These are phyloP conservation scores for Kodamaea kaohsiungensis DNA, from an alignment of 805 yeast species.

Conservation along the genomic window DNA sequence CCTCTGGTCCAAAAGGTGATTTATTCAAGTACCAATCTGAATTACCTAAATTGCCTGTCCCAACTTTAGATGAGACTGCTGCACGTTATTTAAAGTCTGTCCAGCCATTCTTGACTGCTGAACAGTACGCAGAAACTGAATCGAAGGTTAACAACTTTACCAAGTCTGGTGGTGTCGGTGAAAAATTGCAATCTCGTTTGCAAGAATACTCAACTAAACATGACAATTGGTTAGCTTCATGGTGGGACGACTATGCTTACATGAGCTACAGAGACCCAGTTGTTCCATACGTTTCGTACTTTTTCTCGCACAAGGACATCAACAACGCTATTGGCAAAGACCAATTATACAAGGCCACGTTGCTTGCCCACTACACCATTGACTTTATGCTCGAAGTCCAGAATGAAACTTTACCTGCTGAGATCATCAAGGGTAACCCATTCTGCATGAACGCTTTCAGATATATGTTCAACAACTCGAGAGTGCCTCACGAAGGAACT, in stretches of 20 bases:
- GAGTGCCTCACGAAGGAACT: constrained; percentile 67
- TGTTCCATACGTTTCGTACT: constrained; percentile 92
- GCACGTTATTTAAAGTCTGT: constrained; percentile 69
- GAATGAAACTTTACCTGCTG: constrained; percentile 76
- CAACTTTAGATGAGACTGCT: constrained; percentile 71
- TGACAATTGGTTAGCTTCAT: constrained; percentile 87
- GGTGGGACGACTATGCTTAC: constrained; percentile 95
- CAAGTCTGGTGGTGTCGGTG: constrained; percentile 62
- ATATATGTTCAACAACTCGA: constrained; percentile 85
- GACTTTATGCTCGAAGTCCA: constrained; percentile 69
- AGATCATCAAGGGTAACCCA: constrained; percentile 74
- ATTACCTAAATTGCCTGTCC: constrained; percentile 87
- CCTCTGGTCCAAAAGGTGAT: constrained; percentile 52
- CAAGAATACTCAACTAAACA: constrained; percentile 54
- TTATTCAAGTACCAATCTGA: constrained; percentile 70
- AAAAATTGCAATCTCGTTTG: constrained; percentile 67
- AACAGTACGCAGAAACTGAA: constrained; percentile 53
- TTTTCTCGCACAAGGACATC: constrained; percentile 78
- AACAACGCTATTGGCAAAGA: constrained; percentile 56
- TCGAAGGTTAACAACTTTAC: constrained; percentile 65
- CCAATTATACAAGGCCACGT: constrained; percentile 74
- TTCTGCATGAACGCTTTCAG: constrained; percentile 93
- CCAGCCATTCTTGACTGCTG: constrained; percentile 60
- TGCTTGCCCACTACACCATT: constrained; percentile 65
- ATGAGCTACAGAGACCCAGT: constrained; percentile 90